Evolutionary conservation across 345 rosid species (phyloP).

Genomic region (Ceriops tagal): DNA sequence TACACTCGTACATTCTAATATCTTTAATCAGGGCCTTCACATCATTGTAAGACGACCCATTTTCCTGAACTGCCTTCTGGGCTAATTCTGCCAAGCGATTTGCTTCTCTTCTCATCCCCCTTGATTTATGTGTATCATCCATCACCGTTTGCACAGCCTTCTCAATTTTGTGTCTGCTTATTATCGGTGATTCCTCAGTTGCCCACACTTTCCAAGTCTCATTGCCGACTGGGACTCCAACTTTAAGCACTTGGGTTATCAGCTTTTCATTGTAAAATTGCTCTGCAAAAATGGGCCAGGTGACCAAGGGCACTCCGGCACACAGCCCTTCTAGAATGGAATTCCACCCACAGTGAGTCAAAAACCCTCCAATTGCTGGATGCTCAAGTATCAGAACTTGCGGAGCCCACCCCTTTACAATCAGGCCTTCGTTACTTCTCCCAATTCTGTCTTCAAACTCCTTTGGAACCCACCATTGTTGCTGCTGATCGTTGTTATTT

Average conservation of each 20-base stretch:
- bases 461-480: conserved; percentile 27
- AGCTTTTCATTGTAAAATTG: conserved; percentile 44
- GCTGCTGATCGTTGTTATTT: neutral
- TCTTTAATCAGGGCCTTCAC: conserved; percentile 36
- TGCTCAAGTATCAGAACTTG: conserved; percentile 34
- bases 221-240: conserved; percentile 33
- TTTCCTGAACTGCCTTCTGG: conserved; percentile 35
- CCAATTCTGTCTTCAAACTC: conserved; percentile 19
- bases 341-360: conserved; percentile 50
- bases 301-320: conserved; percentile 27
- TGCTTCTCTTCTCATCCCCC: conserved; percentile 30
- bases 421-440: conserved; percentile 19
- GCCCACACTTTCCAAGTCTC: conserved; percentile 34
- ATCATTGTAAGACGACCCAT: conserved; percentile 42
- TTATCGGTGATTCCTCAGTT: conserved; percentile 21
- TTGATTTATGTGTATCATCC: conserved; percentile 18
- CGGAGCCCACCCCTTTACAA: conserved; percentile 38
- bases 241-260: conserved; percentile 28
- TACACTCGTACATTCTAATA: conserved; percentile 16
- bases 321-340: conserved; percentile 37
- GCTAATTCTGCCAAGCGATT: conserved; percentile 28
- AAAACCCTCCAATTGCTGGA: conserved; percentile 31
- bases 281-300: conserved; percentile 42
- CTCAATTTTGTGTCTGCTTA: conserved; percentile 10
- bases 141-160: conserved; percentile 25